Percentiles rank a stretch among this genome's conserved stretches.
phyloP scores from a whole-genome alignment of 116 monocot genomes.

The Zostera marina region DNA sequence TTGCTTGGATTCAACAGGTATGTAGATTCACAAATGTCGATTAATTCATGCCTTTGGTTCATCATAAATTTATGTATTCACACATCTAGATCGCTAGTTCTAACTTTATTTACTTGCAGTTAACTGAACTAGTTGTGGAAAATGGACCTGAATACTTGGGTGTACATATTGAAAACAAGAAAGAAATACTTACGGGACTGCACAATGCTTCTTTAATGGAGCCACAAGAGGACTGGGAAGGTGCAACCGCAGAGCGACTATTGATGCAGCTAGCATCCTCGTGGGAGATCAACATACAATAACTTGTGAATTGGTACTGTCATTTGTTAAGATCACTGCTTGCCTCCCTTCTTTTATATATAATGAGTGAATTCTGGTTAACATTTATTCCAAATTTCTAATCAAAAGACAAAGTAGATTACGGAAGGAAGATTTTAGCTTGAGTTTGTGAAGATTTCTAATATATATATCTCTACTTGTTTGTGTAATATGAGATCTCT shows the following conservation, averaged over 20 bases:
- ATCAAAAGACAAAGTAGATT: too few relatives aligned
- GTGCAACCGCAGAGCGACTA: conserved; percentile 54
- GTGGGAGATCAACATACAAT: conserved; percentile 70
- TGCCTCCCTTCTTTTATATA: too few relatives aligned
- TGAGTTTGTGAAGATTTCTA: too few relatives aligned
- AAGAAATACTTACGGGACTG: conserved; percentile 48
- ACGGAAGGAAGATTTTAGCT: too few relatives aligned
- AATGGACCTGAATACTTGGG: conserved; percentile 50
- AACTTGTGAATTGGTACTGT: conserved; percentile 33
- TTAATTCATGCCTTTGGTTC: neutral
- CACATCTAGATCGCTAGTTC: too few relatives aligned
- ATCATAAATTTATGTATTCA: neutral
- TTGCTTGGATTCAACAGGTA: conserved; percentile 92
- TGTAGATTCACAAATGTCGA: neutral
- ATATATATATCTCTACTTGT: too few relatives aligned
- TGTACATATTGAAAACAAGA: conserved; percentile 51
- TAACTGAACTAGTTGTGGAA: conserved; percentile 51
- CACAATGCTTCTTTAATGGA: conserved; percentile 49
- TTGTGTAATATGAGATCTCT: too few relatives aligned
- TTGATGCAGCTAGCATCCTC: conserved; percentile 60
- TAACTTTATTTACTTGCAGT: conserved; percentile 22
- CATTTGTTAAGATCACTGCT: too few relatives aligned
- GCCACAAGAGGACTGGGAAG: conserved; percentile 79
- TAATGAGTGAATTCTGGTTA: too few relatives aligned
- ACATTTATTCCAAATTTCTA: too few relatives aligned